Conservation (phyloP, 768 basidiomycete species). For the Collybiopsis confluens region DNA sequence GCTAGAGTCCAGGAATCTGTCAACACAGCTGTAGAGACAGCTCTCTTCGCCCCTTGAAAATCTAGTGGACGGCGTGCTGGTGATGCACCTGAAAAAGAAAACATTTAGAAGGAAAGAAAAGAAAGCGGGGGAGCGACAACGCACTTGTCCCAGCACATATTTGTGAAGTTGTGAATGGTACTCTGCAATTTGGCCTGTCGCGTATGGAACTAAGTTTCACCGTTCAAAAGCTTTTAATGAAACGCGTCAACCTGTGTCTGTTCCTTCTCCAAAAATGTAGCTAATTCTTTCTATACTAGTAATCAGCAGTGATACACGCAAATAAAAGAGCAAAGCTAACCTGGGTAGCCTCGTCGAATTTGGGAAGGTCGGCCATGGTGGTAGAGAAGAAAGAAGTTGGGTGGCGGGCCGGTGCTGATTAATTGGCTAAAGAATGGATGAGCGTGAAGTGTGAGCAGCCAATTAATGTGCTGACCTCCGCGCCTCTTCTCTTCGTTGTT, state of each 20-base stretch:
- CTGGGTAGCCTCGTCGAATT: conserved; percentile 79
- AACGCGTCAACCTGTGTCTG: conserved; percentile 63
- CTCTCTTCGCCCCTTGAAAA: conserved; percentile 78
- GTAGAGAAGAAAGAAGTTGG: conserved; percentile 10
- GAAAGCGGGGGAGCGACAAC: conserved; percentile 21
- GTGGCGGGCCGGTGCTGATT: neutral
- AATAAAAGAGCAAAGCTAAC: conserved; percentile 29
- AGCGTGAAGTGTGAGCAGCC: no score
- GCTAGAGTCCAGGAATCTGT: conserved; percentile 85
- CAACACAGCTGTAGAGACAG: conserved; percentile 88
- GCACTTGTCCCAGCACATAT: conserved; percentile 91
- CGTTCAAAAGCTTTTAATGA: neutral
- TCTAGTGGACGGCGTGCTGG: conserved; percentile 68
- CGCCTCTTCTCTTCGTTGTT: neutral
- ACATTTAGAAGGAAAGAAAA: neutral
- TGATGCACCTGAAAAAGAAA: conserved; percentile 60
- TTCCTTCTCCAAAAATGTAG: conserved; percentile 73
- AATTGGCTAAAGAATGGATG: neutral
- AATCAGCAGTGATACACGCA: conserved; percentile 5
- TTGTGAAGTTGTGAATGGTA: conserved; percentile 73
- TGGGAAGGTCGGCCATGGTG: conserved; percentile 43
- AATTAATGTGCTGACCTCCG: no score
- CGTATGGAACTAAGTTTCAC: conserved; percentile 5
- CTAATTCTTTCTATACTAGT: conserved; percentile 69
- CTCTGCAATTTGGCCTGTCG: conserved; percentile 50